Conservation (phyloP, 139 green algal genomes). For the Limnomonas spitsbergensis region DNA sequence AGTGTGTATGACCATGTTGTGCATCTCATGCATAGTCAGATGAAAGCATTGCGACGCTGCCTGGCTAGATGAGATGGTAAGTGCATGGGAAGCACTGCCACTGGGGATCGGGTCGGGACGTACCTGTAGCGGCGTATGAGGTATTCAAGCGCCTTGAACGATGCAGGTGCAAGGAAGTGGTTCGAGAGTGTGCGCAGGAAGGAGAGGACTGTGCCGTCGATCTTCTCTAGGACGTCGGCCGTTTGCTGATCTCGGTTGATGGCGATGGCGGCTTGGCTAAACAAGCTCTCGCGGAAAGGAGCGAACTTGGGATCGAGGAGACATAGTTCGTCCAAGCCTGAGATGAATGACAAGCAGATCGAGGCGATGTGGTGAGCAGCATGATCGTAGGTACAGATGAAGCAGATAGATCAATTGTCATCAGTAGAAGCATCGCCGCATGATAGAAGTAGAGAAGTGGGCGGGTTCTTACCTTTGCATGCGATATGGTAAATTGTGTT, state of each 20-base stretch:
- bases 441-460: no score
- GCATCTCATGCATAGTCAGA: no score
- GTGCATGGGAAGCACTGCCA: no score
- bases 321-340: conserved; percentile 78
- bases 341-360: background rate
- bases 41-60: no score
- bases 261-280: conserved; percentile 45
- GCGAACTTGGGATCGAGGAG: conserved; percentile 64
- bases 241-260: conserved; percentile 64
- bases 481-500: conserved; percentile 48
- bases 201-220: conserved; percentile 52
- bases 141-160: conserved; percentile 83
- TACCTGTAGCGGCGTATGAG: conserved; percentile 82
- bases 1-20: background rate
- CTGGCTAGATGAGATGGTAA: no score
- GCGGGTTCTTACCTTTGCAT: conserved; percentile 42
- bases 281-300: conserved; percentile 66
- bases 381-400: no score
- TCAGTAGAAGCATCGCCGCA: no score
- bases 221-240: conserved; percentile 41
- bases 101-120: no score
- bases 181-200: conserved; percentile 74
- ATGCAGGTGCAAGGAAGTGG: conserved; percentile 66
- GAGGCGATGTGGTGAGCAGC: background rate
- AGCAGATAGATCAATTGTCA: no score